Evolutionary conservation across 129 eudicot species (phyloP).

Genomic region (Solidago caesia): DNA sequence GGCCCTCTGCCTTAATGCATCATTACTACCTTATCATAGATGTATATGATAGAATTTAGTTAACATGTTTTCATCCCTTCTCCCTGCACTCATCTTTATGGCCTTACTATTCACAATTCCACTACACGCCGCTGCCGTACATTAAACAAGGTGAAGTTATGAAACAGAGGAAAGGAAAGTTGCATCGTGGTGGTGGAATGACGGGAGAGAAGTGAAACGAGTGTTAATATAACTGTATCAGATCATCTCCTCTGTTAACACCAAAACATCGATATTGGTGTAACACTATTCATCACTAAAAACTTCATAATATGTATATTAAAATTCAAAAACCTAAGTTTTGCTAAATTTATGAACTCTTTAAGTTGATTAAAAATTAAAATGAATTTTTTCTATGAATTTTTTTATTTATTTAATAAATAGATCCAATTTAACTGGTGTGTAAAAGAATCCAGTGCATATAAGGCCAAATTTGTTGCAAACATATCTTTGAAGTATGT

Average conservation of each 20-base stretch:
- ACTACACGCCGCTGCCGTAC: not conserved
- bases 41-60: not conserved
- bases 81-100: not conserved
- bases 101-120: not conserved
- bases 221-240: not conserved
- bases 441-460: not conserved
- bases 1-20: not conserved
- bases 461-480: not conserved
- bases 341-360: too few relatives aligned
- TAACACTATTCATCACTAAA: not conserved
- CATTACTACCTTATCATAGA: not conserved
- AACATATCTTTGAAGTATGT: not conserved
- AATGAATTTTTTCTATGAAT: not conserved
- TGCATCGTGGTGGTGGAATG: too few relatives aligned
- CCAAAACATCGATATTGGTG: not conserved
- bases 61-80: not conserved
- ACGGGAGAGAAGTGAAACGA: not conserved
- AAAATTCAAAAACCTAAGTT: not conserved
- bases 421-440: not conserved
- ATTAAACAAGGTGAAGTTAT: not conserved
- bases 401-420: too few relatives aligned
- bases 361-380: too few relatives aligned
- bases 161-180: not conserved
- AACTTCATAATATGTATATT: too few relatives aligned
- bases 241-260: not conserved